Base-by-base conservation (phyloP, 2,329 filamentous ascomycete genomes). In the Alternaria gansuensis region DNA sequence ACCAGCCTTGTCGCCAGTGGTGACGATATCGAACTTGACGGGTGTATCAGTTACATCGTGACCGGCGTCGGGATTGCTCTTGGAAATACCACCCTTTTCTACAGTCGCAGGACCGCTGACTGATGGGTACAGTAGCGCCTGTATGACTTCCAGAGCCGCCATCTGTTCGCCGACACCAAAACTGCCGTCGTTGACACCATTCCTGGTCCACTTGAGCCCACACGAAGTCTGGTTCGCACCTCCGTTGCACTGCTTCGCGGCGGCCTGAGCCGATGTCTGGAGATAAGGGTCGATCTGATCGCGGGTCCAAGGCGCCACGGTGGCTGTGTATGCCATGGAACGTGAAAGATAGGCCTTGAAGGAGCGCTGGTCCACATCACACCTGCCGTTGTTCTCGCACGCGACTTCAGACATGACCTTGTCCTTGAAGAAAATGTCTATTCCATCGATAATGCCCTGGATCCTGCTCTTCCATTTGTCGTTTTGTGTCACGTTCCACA, bases 1-100 rank as follows among this genome's bases (percentile, higher is more conserved):
- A 10, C 90, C 91, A 6, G 85, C 89, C 62, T 81, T 85, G 70
- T 93, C 90, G 7, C 82, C 87, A 1, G 81, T 82, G 3, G 85
- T 86, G 33, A 88, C 82, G 1, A 54, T 52, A 31, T 74, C 62
- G 56, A 71, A 73, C 1, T 55, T 64, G 23, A 74, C 58, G 7
- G 77, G 72, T 1, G 69, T 67, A 34, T 67, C 66, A 43, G 75
- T 70, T 14, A 64, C 64, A 50, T 75, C 66, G 56, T 61, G 46
- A 44, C 80, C 79, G 8, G 79, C 79, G 33, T 63, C 72, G 4
- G 79, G 77, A 55, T 87, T 75, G 23, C 84, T 82, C 59, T 73
- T 64, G 28, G 78, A 82, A 17, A 81, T 84, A 51, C 84, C 85
- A 49, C 85, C 85, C 13, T 80, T 84, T 1, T 69, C 66, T 57